Conservation (phyloP, 1,284 basidiomycete genomes). For the Rhodotorula sp. region DNA sequence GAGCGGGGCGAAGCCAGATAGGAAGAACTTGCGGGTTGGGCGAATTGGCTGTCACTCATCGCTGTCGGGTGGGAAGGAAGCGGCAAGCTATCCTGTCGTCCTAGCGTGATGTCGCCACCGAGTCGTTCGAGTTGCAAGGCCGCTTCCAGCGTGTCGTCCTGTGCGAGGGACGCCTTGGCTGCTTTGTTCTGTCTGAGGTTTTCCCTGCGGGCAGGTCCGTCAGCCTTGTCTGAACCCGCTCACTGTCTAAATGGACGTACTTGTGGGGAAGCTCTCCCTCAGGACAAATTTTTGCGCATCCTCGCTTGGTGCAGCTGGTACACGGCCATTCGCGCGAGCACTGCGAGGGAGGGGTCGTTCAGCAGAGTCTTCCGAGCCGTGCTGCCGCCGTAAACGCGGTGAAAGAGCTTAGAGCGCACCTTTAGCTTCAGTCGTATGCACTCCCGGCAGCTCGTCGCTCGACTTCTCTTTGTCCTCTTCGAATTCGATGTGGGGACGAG, state of each 20-base stretch:
- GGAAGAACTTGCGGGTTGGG: too few relatives aligned
- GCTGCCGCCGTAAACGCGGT: too few relatives aligned
- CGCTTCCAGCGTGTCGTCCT: neutral
- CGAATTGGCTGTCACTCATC: too few relatives aligned
- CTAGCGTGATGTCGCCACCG: neutral
- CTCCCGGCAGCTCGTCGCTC: constrained; percentile 33
- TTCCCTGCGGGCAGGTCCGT: neutral
- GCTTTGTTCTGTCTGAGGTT: neutral
- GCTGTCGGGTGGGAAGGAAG: too few relatives aligned
- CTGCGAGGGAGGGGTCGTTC: constrained; percentile 9
- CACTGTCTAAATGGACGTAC: neutral
- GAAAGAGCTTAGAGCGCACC: constrained; percentile 20
- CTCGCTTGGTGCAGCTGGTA: constrained; percentile 37
- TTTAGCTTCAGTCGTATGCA: constrained; percentile 41
- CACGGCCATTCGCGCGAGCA: constrained; percentile 42
- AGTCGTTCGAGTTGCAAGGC: neutral
- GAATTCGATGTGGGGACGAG: neutral
- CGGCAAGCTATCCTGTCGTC: too few relatives aligned
- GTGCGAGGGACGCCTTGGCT: too few relatives aligned
- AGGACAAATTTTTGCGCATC: constrained; percentile 40
- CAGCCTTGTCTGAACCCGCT: neutral
- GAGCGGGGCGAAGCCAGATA: too few relatives aligned
- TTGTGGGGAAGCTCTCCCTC: constrained; percentile 18
- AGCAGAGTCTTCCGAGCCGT: too few relatives aligned
- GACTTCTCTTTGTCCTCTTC: neutral